phyloP scores from a whole-genome alignment of 306 rosid species.

The Trifolium fragiferum region DNA sequence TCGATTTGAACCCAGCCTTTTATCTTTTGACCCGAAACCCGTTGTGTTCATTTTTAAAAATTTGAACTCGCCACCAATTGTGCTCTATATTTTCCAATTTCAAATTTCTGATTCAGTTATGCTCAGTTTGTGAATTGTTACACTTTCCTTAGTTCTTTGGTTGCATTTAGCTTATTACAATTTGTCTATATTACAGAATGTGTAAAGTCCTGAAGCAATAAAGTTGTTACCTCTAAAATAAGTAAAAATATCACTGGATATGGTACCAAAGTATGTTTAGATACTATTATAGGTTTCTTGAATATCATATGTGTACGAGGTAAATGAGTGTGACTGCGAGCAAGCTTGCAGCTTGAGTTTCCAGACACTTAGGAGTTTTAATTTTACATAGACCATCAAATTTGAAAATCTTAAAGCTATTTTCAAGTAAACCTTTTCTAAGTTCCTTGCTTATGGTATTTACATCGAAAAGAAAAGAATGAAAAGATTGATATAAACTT shows the following conservation, averaged over 20 bases:
- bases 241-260: neutral
- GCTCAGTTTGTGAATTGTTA: neutral
- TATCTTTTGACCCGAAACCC: neutral
- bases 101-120: neutral
- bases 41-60: neutral
- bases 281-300: neutral
- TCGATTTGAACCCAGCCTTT: neutral
- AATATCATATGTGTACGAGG: conserved; percentile 11
- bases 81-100: neutral
- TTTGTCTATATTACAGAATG: neutral
- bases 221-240: neutral
- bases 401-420: conserved; percentile 14
- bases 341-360: neutral
- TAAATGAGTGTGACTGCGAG: neutral
- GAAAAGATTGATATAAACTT: conserved; percentile 18
- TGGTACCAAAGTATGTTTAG: neutral
- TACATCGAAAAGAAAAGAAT: conserved; percentile 12
- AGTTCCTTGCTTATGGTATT: conserved; percentile 2
- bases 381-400: neutral
- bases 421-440: conserved; percentile 22
- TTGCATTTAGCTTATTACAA: conserved; percentile 11
- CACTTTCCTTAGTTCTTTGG: neutral
- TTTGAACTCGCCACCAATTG: neutral
- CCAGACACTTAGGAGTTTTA: neutral
- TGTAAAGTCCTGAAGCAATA: neutral